Evolutionary conservation across 1,284 basidiomycete species (phyloP), one percentile per base, ranked within the genome.

Genomic region (Takashimella koratensis): DNA sequence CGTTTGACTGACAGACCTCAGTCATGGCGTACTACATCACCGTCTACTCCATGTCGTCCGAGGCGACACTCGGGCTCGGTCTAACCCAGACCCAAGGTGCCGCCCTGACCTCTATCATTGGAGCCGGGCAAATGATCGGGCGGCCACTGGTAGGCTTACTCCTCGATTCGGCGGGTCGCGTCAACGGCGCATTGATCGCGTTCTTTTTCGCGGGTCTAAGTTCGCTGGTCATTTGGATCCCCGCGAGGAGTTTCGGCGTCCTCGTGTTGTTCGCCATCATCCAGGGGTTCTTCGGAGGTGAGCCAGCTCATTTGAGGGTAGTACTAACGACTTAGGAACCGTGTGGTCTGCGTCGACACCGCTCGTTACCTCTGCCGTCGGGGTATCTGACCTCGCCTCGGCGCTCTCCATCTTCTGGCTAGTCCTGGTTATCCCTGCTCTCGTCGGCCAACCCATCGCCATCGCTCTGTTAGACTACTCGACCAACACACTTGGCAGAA

Each of bases 51-150:
- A 64, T 79, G 45, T 71, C 78, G 0, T 75, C 77, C 5, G 78
- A 70, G 60, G 73, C 77, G 16, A 76, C 75, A 0, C 53, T 64
- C 51, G 77, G 65, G 0, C 64, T 79, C 4, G 68, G 70, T 3
- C 53, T 79, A 11, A 63, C 75, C 2, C 77, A 79, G 54, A 65
- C 68, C 21, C 66, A 78, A 56, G 77, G 74, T 41, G 74, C 75
- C 3, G 73, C 75, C 2, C 56, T 79, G 13, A 75, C 77, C 55
- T 73, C 75, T n/a, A 73, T 78, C 55, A 65, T 78, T 2, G 67
- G 76, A 5, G 77, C 77, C 5, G 76, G 76, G 0, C 77, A 78
- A 62, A 73, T 77, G 64, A 60, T 79, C 26, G 78, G 78, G 1
- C 73, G 77, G 27, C 78, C 78, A 0, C 22, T 71, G 10, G 71